Evolutionary conservation across 257 asterid species (phyloP).

Genomic region (Cruciata laevipes): DNA sequence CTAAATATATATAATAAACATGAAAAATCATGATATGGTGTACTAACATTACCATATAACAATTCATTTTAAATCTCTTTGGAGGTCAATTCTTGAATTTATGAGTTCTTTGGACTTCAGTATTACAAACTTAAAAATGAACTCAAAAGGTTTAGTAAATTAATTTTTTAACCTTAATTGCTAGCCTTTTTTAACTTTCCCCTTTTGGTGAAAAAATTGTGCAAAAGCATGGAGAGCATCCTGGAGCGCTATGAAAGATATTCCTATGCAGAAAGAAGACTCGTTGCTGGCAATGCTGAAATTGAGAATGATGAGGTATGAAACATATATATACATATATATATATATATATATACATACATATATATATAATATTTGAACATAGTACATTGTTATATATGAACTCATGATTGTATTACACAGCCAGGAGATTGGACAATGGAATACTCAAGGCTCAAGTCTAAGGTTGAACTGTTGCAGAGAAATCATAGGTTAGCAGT

Average conservation of each 20-base stretch:
- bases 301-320: constrained; percentile 34
- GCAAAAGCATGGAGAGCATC: constrained; percentile 79
- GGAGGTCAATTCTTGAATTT: too few relatives aligned
- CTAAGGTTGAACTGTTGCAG: constrained; percentile 39
- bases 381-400: too few relatives aligned
- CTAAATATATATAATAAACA: too few relatives aligned
- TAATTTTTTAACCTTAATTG: not conserved
- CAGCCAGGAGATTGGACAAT: constrained; percentile 29
- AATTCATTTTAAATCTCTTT: too few relatives aligned
- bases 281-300: constrained; percentile 43
- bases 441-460: constrained; percentile 35
- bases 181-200: not conserved
- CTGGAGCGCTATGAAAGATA: constrained; percentile 83
- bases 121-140: too few relatives aligned
- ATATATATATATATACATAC: too few relatives aligned
- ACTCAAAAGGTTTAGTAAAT: not conserved
- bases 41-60: too few relatives aligned
- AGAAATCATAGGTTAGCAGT: constrained; percentile 38
- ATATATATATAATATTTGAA: too few relatives aligned
- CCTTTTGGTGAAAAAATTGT: not conserved
- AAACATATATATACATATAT: too few relatives aligned
- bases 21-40: too few relatives aligned
- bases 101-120: too few relatives aligned
- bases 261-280: constrained; percentile 72
- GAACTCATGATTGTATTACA: too few relatives aligned